Conservation (phyloP, 2,329 filamentous ascomycete genomes). For the Aspergillus sp. region DNA sequence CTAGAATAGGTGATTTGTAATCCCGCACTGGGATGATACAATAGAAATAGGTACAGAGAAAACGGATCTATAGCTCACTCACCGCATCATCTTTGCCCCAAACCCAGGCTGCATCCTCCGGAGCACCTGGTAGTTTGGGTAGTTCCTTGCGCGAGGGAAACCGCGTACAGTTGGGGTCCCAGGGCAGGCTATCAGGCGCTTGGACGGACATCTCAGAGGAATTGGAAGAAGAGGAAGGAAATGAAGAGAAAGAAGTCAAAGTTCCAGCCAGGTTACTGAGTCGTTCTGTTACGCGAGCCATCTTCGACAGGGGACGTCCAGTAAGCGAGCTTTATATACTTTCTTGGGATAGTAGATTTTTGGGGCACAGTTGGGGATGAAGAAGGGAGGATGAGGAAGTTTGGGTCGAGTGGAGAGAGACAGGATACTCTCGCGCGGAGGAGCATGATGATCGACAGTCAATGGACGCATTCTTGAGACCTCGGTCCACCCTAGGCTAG, state of each 20-base stretch:
- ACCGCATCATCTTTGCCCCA: constrained; percentile 59
- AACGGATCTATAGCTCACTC: background rate
- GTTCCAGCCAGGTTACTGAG: constrained; percentile 1
- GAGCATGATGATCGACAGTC: no score
- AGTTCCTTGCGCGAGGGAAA: constrained; percentile 57
- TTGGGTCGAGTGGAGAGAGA: background rate
- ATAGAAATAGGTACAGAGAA: background rate
- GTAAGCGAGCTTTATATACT: no score
- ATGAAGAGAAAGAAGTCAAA: background rate
- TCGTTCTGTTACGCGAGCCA: background rate
- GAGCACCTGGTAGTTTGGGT: constrained; percentile 52
- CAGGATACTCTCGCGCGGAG: background rate
- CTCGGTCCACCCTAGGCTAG: background rate
- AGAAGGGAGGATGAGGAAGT: background rate
- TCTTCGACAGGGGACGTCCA: background rate
- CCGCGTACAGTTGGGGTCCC: constrained; percentile 53
- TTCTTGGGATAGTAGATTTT: background rate
- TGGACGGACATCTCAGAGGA: constrained; percentile 18
- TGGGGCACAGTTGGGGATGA: background rate
- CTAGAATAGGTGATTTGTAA: background rate
- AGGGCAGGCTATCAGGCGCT: constrained; percentile 43
- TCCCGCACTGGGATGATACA: background rate
- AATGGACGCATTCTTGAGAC: background rate
- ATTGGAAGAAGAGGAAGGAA: background rate
- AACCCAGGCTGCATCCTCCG: constrained; percentile 58